Conservation (phyloP, 1,284 basidiomycete genomes). For the Rhodotorula sp. region DNA sequence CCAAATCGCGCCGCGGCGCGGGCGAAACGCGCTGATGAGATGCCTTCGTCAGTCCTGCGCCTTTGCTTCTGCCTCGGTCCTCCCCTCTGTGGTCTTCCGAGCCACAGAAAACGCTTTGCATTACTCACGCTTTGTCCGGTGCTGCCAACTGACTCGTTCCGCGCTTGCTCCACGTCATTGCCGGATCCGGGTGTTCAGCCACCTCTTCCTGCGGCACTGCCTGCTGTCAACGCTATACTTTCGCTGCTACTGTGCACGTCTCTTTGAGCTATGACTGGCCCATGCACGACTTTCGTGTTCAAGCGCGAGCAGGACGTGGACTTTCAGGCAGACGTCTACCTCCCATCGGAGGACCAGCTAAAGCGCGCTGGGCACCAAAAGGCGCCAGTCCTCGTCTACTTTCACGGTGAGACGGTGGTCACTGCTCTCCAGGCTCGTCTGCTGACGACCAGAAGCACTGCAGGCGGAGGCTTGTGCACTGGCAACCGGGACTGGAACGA, state of each 20-base stretch:
- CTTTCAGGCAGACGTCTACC: constrained; percentile 6
- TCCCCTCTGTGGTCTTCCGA: no score
- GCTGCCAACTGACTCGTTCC: no score
- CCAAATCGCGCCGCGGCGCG: no score
- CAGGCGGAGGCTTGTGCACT: constrained; percentile 4
- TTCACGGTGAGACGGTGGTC: neutral
- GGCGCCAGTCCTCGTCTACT: constrained; percentile 13
- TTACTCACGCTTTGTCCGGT: no score
- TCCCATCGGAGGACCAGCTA: neutral
- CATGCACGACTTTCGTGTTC: neutral
- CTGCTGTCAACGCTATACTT: no score
- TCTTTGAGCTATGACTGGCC: neutral
- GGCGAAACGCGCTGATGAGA: no score
- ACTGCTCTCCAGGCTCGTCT: rapidly evolving
- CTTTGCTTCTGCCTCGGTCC: no score
- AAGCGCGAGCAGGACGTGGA: constrained; percentile 1
- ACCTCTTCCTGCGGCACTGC: neutral
- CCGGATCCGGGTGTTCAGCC: no score
- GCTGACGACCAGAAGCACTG: neutral
- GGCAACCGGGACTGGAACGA: constrained; percentile 9
- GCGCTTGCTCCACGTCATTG: no score
- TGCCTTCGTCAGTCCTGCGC: no score
- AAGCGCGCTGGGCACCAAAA: no score
- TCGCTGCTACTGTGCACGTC: neutral
- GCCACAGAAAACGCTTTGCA: no score